phyloP scores from a whole-genome alignment of 805 yeast species.

The Wickerhamomyces subpelliculosus region DNA sequence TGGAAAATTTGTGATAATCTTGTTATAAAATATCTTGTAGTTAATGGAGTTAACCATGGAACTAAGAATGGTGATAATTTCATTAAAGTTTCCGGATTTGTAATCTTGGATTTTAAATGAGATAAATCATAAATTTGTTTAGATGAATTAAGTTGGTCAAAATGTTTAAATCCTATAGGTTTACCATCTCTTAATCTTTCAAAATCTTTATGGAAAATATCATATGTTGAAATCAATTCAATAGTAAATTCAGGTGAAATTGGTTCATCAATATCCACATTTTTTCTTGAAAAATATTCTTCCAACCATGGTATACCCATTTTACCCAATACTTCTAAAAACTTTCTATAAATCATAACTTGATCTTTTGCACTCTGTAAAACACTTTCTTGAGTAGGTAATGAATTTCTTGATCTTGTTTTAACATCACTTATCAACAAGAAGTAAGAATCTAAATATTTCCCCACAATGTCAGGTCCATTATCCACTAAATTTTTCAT shows the following conservation, averaged over 20 bases:
- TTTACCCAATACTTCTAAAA: slow-evolving; percentile 33
- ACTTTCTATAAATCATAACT: slow-evolving; percentile 48
- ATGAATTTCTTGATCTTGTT: slow-evolving; percentile 38
- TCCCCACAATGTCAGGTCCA: slow-evolving; percentile 9
- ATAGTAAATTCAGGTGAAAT: slow-evolving; percentile 35
- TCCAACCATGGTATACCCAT: slow-evolving; percentile 33
- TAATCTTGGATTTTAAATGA: slow-evolving; percentile 10
- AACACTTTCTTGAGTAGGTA: slow-evolving; percentile 47
- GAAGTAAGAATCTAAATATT: slow-evolving; percentile 13
- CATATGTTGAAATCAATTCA: slow-evolving; percentile 30
- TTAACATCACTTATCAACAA: slow-evolving; percentile 50
- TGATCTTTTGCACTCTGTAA: slow-evolving; percentile 47
- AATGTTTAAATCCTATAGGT: slow-evolving; percentile 33
- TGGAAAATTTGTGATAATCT: slow-evolving; percentile 42
- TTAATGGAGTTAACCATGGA: slow-evolving; percentile 48
- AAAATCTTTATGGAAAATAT: slow-evolving; percentile 36
- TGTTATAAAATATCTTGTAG: slow-evolving; percentile 49
- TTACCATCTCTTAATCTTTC: slow-evolving; percentile 38
- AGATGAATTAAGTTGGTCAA: too few relatives aligned
- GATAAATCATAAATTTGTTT: slow-evolving; percentile 18
- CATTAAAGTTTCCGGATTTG: slow-evolving; percentile 2
- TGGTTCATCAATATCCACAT: slow-evolving; percentile 41
- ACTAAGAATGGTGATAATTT: slow-evolving; percentile 21
- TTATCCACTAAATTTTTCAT: slow-evolving; percentile 8
- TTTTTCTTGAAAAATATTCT: slow-evolving; percentile 40